Percentiles rank a stretch among this genome's conserved stretches.
Conservation (phyloP, 129 eudicot genomes). For the Arctium minus region DNA sequence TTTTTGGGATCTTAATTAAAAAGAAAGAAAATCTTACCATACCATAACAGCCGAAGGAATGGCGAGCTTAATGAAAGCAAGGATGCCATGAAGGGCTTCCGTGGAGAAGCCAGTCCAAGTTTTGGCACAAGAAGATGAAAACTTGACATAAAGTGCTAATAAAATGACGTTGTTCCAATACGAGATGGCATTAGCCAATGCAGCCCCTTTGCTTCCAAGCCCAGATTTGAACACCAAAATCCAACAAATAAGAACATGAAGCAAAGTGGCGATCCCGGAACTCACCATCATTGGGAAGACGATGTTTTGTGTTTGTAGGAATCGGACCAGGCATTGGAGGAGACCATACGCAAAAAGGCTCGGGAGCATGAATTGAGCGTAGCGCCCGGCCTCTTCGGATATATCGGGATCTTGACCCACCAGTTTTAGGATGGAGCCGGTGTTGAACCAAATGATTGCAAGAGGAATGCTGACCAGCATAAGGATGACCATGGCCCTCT, state of each 20-base stretch:
- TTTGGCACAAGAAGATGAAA: conserved; percentile 57
- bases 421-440: conserved; percentile 51
- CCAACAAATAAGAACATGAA: conserved; percentile 67
- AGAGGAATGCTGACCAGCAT: conserved; percentile 52
- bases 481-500: conserved; percentile 56
- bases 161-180: conserved; percentile 62
- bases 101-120: conserved; percentile 73
- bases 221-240: conserved; percentile 60
- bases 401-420: conserved; percentile 66
- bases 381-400: conserved; percentile 56
- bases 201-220: conserved; percentile 78
- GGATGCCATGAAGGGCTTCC: conserved; percentile 50
- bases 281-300: conserved; percentile 74
- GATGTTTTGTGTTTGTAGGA: conserved; percentile 67
- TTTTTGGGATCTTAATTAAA: background rate
- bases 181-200: conserved; percentile 60
- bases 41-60: conserved; percentile 85
- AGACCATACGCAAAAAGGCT: conserved; percentile 63
- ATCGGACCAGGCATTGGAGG: conserved; percentile 64
- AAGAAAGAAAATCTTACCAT: conserved; percentile 41
- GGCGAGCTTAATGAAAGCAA: conserved; percentile 55
- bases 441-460: conserved; percentile 64
- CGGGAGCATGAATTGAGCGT: conserved; percentile 68
- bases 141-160: conserved; percentile 56
- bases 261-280: conserved; percentile 49